phyloP scores from a whole-genome alignment of 2,329 filamentous ascomycete species.

The Cladobotryum mycophilum region DNA sequence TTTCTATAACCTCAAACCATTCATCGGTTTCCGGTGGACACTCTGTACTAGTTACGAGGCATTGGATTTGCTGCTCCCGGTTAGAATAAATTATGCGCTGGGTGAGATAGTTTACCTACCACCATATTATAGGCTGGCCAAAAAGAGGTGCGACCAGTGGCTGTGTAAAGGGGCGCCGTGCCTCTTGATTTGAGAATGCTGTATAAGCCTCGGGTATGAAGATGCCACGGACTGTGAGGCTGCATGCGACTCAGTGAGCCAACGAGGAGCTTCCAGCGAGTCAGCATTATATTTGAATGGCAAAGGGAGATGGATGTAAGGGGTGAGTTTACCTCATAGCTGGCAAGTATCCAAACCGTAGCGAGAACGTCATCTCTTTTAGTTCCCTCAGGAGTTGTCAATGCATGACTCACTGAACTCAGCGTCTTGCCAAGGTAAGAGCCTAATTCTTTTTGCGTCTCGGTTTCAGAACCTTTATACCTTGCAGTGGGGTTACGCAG shows the following conservation, averaged over 20 bases:
- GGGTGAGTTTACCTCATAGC: constrained; percentile 29
- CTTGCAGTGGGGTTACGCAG: constrained; percentile 26
- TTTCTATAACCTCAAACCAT: constrained; percentile 29
- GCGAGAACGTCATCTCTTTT: constrained; percentile 31
- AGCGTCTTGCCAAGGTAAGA: constrained; percentile 32
- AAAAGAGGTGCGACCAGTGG: constrained; percentile 25
- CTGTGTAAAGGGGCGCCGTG: constrained; percentile 17
- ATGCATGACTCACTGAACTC: constrained; percentile 32
- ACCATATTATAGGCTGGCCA: constrained; percentile 35
- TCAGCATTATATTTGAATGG: not conserved
- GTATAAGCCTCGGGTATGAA: constrained; percentile 31
- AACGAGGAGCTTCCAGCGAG: constrained; percentile 28
- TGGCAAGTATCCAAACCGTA: constrained; percentile 35
- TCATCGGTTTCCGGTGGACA: constrained; percentile 30
- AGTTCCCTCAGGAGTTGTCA: constrained; percentile 23
- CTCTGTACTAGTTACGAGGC: constrained; percentile 24
- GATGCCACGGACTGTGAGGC: constrained; percentile 29
- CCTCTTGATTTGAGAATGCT: constrained; percentile 32
- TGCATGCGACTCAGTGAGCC: constrained; percentile 27
- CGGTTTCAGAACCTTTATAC: constrained; percentile 17
- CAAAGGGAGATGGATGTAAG: too few relatives aligned
- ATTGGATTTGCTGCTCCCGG: constrained; percentile 31
- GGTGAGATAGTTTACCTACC: constrained; percentile 21
- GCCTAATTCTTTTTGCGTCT: constrained; percentile 28
- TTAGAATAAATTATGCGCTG: constrained; percentile 9